Conservation (phyloP, 768 basidiomycete species). For the Antrodiella citrinella region DNA sequence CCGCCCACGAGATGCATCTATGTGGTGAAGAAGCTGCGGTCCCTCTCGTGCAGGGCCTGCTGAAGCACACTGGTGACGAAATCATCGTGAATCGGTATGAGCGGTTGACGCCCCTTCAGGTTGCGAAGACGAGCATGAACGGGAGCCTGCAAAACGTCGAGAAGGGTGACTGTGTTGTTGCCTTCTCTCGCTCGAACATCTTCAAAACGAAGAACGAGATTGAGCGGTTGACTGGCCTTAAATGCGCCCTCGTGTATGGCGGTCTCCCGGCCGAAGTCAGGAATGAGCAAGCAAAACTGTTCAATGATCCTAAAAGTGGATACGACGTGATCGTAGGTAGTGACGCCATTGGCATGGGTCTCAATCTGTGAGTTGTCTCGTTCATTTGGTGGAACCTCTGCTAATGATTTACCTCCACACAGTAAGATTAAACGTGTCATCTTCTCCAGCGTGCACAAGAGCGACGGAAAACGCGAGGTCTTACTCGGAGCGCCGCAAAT, state of each 20-base stretch:
- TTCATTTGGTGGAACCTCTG: not conserved
- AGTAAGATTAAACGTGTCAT: constrained; percentile 91
- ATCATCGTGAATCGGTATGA: constrained; percentile 75
- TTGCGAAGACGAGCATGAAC: constrained; percentile 56
- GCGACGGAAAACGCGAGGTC: constrained; percentile 35
- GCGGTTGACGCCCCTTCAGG: constrained; percentile 76
- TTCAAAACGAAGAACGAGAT: constrained; percentile 69
- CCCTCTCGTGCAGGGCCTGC: constrained; percentile 60
- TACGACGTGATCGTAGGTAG: constrained; percentile 89
- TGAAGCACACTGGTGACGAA: constrained; percentile 77
- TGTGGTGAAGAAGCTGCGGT: constrained; percentile 94
- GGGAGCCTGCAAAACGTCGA: constrained; percentile 52
- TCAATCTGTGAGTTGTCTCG: constrained; percentile 70
- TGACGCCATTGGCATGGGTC: constrained; percentile 95
- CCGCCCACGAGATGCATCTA: constrained; percentile 80
- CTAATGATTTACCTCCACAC: constrained; percentile 2
- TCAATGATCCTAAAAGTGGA: constrained; percentile 78
- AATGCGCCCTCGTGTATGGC: constrained; percentile 94
- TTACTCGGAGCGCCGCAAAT: constrained; percentile 64
- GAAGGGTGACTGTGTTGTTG: constrained; percentile 87
- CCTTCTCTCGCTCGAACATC: constrained; percentile 71
- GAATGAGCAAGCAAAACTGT: constrained; percentile 85
- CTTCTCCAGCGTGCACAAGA: constrained; percentile 67
- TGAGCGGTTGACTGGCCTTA: constrained; percentile 62
- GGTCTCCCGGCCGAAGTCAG: constrained; percentile 86